These are phyloP conservation scores for Forsythia suspensa DNA, from an alignment of 257 asterid genomes.

Conservation along the genomic window DNA sequence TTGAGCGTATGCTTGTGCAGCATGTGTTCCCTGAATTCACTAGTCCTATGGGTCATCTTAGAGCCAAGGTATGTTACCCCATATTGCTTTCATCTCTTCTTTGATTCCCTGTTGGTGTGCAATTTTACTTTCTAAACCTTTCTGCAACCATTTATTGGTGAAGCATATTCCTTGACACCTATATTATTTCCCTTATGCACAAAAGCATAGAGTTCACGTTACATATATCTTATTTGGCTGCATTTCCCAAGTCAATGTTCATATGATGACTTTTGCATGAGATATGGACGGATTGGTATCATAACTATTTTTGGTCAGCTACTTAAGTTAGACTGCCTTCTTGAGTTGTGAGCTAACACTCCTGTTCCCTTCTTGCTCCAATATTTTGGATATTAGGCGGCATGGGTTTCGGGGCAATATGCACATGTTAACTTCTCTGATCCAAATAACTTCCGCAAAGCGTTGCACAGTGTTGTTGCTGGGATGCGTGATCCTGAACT, in stretches of 20 bases:
- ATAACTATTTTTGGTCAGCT: not conserved
- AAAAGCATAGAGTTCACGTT: slow-evolving; percentile 6
- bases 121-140: not conserved
- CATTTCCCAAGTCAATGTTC: not conserved
- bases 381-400: slow-evolving; percentile 62
- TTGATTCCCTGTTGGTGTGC: slow-evolving; percentile 7
- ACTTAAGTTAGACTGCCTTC: not conserved
- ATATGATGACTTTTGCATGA: not conserved
- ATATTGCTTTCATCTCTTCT: slow-evolving; percentile 5
- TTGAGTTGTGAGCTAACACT: slow-evolving; percentile 14
- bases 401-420: slow-evolving; percentile 99
- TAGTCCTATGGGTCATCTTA: slow-evolving; percentile 92
- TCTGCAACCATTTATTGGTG: slow-evolving; percentile 1
- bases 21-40: slow-evolving; percentile 93
- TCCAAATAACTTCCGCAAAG: slow-evolving; percentile 82
- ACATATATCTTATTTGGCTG: not conserved
- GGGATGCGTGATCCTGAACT: slow-evolving; percentile 99
- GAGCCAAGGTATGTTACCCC: slow-evolving; percentile 71
- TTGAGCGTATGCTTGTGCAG: slow-evolving; percentile 90
- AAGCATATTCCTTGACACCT: not conserved
- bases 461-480: slow-evolving; percentile 85
- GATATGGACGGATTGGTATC: not conserved
- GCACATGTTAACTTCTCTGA: slow-evolving; percentile 83
- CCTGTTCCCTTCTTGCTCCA: slow-evolving; percentile 14
- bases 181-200: not conserved